A percentile compares a stretch with the other conserved stretches of the same genome.
These are phyloP conservation scores for Physaria fendleri DNA, from an alignment of 345 rosid genomes.

Conservation along the genomic window DNA sequence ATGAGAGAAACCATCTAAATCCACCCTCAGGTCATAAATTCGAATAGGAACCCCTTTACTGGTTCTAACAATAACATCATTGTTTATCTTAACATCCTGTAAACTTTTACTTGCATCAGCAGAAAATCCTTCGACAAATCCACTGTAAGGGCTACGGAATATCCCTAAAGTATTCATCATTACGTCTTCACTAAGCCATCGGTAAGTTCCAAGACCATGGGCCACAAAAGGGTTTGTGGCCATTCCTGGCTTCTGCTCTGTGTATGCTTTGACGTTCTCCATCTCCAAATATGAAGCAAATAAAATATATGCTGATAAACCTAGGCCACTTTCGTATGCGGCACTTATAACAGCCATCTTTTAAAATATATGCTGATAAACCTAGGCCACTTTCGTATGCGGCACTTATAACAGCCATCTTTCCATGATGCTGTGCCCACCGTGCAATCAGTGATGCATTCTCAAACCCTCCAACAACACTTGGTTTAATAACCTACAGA, in stretches of 20 bases:
- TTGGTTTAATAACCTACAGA: conserved; percentile 80
- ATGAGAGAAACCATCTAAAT: conserved; percentile 43
- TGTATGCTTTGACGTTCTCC: conserved; percentile 43
- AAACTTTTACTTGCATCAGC: conserved; percentile 43
- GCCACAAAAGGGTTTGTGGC: conserved; percentile 47
- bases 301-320: conserved; percentile 58
- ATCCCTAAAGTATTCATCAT: conserved; percentile 48
- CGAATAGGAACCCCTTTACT: conserved; percentile 38
- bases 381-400: conserved; percentile 82
- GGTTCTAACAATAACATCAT: conserved; percentile 35
- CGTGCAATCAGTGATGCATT: conserved; percentile 63
- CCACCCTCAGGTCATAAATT: conserved; percentile 42
- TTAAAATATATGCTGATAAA: conserved; percentile 56
- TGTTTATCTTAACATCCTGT: conserved; percentile 52
- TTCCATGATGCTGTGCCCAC: conserved; percentile 78
- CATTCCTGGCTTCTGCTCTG: conserved; percentile 32
- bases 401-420: conserved; percentile 86
- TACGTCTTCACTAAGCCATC: conserved; percentile 82
- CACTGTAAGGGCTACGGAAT: conserved; percentile 36
- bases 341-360: conserved; percentile 81
- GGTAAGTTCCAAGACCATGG: conserved; percentile 92
- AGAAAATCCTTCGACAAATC: conserved; percentile 59
- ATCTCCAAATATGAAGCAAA: conserved; percentile 69
- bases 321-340: conserved; percentile 78
- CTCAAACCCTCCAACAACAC: conserved; percentile 87